A percentile compares a stretch with the other conserved stretches of the same genome.
Evolutionary conservation across 331 rosid genomes (phyloP).

Genomic region (Pyracantha coccinea): DNA sequence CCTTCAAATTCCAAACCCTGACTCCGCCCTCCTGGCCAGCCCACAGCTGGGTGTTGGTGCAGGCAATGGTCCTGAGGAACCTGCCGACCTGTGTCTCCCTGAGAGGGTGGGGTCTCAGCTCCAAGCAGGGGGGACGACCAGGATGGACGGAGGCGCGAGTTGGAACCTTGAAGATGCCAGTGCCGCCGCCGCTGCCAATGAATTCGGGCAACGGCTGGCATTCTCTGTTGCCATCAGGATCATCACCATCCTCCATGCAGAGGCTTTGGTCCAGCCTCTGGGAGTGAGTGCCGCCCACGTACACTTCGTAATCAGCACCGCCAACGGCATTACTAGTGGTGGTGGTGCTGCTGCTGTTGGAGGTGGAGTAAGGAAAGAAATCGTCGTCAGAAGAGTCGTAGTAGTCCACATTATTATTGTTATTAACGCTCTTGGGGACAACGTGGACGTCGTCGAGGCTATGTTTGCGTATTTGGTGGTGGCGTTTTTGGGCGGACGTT

Average conservation of each 20-base stretch:
- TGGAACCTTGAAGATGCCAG: slow-evolving; percentile 66
- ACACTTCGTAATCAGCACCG: not conserved
- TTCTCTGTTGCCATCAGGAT: slow-evolving; percentile 16
- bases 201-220: slow-evolving; percentile 63
- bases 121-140: slow-evolving; percentile 75
- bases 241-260: slow-evolving; percentile 18
- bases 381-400: slow-evolving; percentile 61
- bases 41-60: slow-evolving; percentile 85
- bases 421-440: slow-evolving; percentile 14
- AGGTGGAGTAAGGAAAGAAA: slow-evolving; percentile 53
- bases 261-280: slow-evolving; percentile 33
- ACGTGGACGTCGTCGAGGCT: slow-evolving; percentile 65
- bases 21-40: slow-evolving; percentile 92
- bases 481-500: slow-evolving; percentile 38
- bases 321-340: not conserved
- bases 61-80: slow-evolving; percentile 78
- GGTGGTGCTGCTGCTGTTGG: not conserved
- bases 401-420: not conserved
- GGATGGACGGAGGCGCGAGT: slow-evolving; percentile 81
- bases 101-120: slow-evolving; percentile 92
- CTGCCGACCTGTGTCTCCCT: slow-evolving; percentile 92
- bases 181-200: slow-evolving; percentile 57
- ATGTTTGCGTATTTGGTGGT: slow-evolving; percentile 55
- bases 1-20: slow-evolving; percentile 64
- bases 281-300: slow-evolving; percentile 17